Percentiles rank a stretch among this genome's conserved stretches.
Evolutionary conservation across 2,329 filamentous ascomycete genomes (phyloP).

Genomic region (Colletotrichum chlorophyti): DNA sequence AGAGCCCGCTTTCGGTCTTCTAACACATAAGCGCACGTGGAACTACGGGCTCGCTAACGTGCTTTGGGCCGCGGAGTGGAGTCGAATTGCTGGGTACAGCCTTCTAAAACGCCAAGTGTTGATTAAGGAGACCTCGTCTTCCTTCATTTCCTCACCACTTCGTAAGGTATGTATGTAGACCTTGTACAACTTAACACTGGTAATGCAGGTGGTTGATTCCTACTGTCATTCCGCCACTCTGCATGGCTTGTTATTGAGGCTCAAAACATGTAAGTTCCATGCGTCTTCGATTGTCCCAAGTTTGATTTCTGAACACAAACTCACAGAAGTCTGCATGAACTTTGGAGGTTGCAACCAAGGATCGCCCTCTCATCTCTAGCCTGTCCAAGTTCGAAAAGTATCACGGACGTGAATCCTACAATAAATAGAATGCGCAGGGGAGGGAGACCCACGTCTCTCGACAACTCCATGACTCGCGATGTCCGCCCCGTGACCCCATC

Average conservation of each 20-base stretch:
- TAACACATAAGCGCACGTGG: conserved; percentile 24
- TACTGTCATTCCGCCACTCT: too few relatives aligned
- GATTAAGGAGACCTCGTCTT: conserved; percentile 24
- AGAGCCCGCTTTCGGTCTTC: not conserved
- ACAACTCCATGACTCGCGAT: conserved; percentile 25
- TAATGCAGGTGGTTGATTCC: too few relatives aligned
- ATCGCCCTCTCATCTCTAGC: not conserved
- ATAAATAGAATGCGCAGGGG: conserved; percentile 26
- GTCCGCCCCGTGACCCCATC: conserved; percentile 14
- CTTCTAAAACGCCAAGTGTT: conserved; percentile 23
- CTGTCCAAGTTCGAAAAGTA: conserved; percentile 13
- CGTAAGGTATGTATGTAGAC: too few relatives aligned
- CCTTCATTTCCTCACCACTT: too few relatives aligned
- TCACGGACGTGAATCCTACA: conserved; percentile 15
- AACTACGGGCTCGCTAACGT: conserved; percentile 8
- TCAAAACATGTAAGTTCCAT: too few relatives aligned
- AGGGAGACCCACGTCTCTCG: conserved; percentile 18
- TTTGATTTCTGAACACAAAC: too few relatives aligned
- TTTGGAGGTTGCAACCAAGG: too few relatives aligned
- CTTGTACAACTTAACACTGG: too few relatives aligned
- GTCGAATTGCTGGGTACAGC: not conserved
- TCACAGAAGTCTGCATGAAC: too few relatives aligned
- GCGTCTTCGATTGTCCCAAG: too few relatives aligned
- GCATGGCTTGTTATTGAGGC: too few relatives aligned
- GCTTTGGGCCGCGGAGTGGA: conserved; percentile 7